A percentile compares a stretch with the other conserved stretches of the same genome.
Evolutionary conservation across 2,329 filamentous ascomycete species (phyloP).

Genomic region (Diaporthe ilicicola): DNA sequence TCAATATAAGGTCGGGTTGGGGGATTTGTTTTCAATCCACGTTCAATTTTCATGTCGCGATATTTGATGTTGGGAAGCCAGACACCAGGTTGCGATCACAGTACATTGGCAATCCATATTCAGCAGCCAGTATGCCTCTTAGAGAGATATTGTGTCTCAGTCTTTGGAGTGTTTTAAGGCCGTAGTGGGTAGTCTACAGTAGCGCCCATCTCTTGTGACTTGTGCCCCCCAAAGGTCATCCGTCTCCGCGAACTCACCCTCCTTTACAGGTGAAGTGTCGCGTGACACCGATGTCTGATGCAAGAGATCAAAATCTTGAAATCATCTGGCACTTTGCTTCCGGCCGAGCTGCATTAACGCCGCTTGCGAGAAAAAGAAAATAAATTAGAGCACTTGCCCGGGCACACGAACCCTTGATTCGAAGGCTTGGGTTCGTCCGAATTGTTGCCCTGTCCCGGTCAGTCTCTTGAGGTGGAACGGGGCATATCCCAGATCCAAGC

Average conservation of each 20-base stretch:
- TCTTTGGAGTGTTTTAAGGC: neutral
- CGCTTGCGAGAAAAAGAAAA: neutral
- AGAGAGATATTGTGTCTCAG: constrained; percentile 2
- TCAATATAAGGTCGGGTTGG: neutral
- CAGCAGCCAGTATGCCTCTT: neutral
- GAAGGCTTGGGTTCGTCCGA: neutral
- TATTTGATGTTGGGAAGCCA: neutral
- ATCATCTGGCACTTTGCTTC: constrained; percentile 14
- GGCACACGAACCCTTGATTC: neutral
- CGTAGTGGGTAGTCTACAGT: constrained; percentile 1
- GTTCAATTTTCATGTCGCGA: neutral
- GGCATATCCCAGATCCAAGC: neutral
- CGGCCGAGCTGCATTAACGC: neutral
- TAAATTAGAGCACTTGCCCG: neutral
- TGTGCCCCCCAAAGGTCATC: neutral
- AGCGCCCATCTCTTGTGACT: neutral
- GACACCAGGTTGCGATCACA: neutral
- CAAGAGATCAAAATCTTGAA: neutral
- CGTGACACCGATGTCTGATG: neutral
- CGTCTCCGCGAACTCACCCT: constrained; percentile 2
- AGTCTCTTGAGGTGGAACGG: neutral
- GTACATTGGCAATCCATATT: neutral
- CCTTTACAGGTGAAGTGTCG: neutral
- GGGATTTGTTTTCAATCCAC: neutral
- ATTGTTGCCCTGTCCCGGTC: constrained; percentile 1